Evolutionary conservation across 768 basidiomycete species (phyloP), one percentile per base, ranked within the genome.

Genomic region (Xerocomus brunneocitrinus): DNA sequence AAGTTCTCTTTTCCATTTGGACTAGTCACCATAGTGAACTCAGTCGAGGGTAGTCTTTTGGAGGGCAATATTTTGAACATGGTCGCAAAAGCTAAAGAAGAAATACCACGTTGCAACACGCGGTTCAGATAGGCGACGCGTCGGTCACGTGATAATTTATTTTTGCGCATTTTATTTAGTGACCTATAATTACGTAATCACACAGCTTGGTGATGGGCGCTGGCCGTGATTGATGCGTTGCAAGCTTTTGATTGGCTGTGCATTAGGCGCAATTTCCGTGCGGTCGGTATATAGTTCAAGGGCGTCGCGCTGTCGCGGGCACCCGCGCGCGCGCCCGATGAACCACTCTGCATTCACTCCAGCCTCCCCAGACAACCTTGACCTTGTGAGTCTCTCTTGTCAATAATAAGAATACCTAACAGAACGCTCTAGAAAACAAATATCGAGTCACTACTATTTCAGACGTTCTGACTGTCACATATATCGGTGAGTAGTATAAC

Each of bases 51-150:
- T 48, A 83, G 65, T 62, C 89, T 78, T 70, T 85, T 83, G 9
- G 83, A 78, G 2, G 86, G 84, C 34, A 91, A 73, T 50, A 91
- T 89, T 72, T 89, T 90, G 76, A 91, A 91, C 89, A 91, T 91
- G 55, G 56, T 58, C 9, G 54, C 44, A 32, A 41, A 35, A 52
- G 13, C 0, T 43, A 40, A 50, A 52, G 12, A 52, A 38, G 39
- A 14, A 30, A n/a, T n/a, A 35, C 10, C 12, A 31, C 16, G 55
- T 52, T 52, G 55, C 45, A 55, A 45, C 19, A 19, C 69, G 53
- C 70, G 68, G 68, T 70, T 70, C 57, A 55, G 56, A 52, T 66
- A 62, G 32, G 51, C 30, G 64, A 61, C 68, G 70, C 70, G 68
- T 58, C 27, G 47, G 52, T 70, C 68, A 70, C 67, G 66, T 70